Percentiles rank a stretch among this genome's conserved stretches.
phyloP scores from a whole-genome alignment of 1,284 basidiomycete genomes.

The Cutaneotrichosporon cutaneum region DNA sequence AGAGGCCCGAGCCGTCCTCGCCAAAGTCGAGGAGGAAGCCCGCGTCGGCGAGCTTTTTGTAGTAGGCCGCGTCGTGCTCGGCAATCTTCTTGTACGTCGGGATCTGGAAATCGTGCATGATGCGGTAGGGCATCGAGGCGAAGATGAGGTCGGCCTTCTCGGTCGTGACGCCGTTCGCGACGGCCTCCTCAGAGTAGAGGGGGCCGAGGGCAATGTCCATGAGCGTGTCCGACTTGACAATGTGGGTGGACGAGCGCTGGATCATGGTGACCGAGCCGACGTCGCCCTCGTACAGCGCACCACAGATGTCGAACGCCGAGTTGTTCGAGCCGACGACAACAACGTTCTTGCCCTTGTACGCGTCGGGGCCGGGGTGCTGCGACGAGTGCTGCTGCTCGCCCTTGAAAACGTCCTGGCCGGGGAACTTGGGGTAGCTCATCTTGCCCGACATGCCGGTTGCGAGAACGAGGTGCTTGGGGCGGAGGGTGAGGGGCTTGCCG shows the following conservation, averaged over 20 bases:
- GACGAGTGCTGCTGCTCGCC: conserved; percentile 60
- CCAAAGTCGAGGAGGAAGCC: conserved; percentile 33
- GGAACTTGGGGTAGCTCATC: conserved; percentile 23
- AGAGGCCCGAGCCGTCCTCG: conserved; percentile 25
- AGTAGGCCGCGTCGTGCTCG: conserved; percentile 21
- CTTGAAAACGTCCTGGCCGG: conserved; percentile 56
- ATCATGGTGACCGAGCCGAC: conserved; percentile 49
- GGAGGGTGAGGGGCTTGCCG: conserved; percentile 56
- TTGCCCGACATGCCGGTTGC: conserved; percentile 27
- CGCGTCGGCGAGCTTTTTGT: conserved; percentile 20
- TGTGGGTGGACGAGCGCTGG: conserved; percentile 55
- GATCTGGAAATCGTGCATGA: conserved; percentile 58
- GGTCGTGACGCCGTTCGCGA: conserved; percentile 58
- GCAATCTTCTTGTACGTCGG: conserved; percentile 48
- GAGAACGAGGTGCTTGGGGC: conserved; percentile 46
- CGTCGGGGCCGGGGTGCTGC: conserved; percentile 54
- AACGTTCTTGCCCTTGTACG: conserved; percentile 54
- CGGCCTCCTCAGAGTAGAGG: conserved; percentile 59
- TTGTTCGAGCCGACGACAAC: conserved; percentile 26
- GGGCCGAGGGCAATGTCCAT: conserved; percentile 54
- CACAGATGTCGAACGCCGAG: conserved; percentile 26
- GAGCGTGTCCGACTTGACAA: conserved; percentile 54
- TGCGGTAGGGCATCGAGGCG: conserved; percentile 55
- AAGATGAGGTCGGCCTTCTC: conserved; percentile 55
- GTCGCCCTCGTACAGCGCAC: conserved; percentile 49